Percentiles rank a stretch among this genome's conserved stretches.
phyloP scores from a whole-genome alignment of 257 asterid species.

The Datura wrightii region DNA sequence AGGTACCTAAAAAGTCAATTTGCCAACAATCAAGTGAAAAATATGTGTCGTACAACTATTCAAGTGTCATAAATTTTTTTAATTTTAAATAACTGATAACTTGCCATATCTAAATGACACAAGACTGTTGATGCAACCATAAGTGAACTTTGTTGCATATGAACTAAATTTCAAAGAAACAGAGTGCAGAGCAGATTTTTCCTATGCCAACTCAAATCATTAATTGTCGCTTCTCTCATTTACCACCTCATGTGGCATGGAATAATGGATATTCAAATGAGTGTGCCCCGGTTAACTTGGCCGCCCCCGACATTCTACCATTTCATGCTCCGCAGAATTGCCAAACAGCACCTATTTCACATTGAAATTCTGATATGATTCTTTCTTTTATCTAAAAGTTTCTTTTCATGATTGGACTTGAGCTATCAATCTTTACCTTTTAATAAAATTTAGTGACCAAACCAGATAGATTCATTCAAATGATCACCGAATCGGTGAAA shows the following conservation, averaged over 20 bases:
- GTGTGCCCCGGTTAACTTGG: no score
- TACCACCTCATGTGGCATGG: background rate
- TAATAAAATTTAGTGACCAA: no score
- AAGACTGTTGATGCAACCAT: background rate
- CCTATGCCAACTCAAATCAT: background rate
- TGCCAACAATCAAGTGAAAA: background rate
- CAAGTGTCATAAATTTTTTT: background rate
- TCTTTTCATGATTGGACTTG: background rate
- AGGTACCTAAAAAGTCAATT: background rate
- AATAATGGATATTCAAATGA: background rate
- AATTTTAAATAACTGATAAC: background rate
- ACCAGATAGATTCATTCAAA: no score
- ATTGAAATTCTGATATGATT: constrained; percentile 4
- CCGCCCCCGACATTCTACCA: background rate
- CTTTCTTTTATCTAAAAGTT: background rate
- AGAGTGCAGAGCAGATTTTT: background rate
- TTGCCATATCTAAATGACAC: background rate
- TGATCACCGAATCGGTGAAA: no score
- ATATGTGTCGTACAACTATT: background rate
- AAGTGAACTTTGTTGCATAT: constrained; percentile 1
- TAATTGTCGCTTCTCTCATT: background rate
- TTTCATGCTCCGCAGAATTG: background rate
- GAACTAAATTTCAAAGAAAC: background rate
- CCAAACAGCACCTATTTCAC: background rate
- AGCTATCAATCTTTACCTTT: background rate